These are phyloP conservation scores for Seiridium unicorne DNA, from an alignment of 2,329 filamentous ascomycete species.

Conservation along the genomic window DNA sequence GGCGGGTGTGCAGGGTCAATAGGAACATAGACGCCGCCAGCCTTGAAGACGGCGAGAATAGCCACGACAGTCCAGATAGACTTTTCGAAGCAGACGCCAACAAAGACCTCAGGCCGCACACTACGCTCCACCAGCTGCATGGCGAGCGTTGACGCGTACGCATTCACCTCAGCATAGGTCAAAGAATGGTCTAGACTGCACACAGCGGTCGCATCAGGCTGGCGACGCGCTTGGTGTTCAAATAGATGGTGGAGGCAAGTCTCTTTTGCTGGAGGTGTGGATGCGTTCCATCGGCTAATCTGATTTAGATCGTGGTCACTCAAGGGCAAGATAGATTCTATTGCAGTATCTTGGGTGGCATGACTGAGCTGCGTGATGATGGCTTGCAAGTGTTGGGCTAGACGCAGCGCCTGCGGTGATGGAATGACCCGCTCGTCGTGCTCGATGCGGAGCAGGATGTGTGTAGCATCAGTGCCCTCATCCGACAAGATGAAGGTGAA, in stretches of 20 bases:
- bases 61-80: conserved; percentile 66
- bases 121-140: conserved; percentile 25
- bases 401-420: not conserved
- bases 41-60: conserved; percentile 68
- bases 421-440: not conserved
- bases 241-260: not conserved
- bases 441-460: not conserved
- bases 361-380: not conserved
- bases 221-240: not conserved
- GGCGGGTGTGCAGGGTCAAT: conserved; percentile 30
- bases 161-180: conserved; percentile 25
- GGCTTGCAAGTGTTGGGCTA: not conserved
- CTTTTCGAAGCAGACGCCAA: conserved; percentile 71
- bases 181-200: conserved; percentile 5
- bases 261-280: not conserved
- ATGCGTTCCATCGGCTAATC: not conserved
- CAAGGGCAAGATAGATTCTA: not conserved
- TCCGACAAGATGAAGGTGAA: not conserved
- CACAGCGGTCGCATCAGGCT: not conserved
- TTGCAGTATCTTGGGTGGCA: not conserved
- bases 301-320: not conserved
- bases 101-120: conserved; percentile 34
- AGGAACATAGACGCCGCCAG: conserved; percentile 35
- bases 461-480: not conserved
- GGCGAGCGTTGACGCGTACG: conserved; percentile 24